Evolutionary conservation across 257 asterid genomes (phyloP).

Genomic region (Gynochthodes officinalis): DNA sequence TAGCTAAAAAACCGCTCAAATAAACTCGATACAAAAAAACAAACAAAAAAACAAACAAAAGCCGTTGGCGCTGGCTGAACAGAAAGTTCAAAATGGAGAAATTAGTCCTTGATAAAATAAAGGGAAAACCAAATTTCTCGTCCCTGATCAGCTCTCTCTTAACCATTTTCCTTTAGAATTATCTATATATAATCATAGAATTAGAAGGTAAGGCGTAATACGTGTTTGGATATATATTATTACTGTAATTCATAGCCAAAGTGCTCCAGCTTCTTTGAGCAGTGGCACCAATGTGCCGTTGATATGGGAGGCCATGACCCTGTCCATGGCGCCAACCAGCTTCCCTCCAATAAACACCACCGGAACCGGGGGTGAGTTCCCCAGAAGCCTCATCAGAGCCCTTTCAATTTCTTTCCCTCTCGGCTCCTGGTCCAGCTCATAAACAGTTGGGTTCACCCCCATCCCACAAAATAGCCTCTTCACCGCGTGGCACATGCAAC

Average conservation of each 20-base stretch:
- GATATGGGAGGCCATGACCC: conserved; percentile 50
- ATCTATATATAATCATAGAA: background rate
- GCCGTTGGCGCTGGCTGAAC: background rate
- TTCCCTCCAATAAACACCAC: conserved; percentile 46
- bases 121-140: background rate
- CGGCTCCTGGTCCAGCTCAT: conserved; percentile 42
- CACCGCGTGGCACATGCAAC: conserved; percentile 57
- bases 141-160: background rate
- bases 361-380: conserved; percentile 32
- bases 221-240: too few species aligned
- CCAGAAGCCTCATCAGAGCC: conserved; percentile 35
- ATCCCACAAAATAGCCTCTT: conserved; percentile 40
- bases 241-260: conserved; percentile 51
- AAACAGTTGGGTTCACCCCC: conserved; percentile 37
- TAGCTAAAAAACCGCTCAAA: background rate
- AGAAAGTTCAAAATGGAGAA: conserved; percentile 12
- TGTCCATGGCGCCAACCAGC: conserved; percentile 41
- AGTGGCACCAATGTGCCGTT: conserved; percentile 41
- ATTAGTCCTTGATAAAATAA: background rate
- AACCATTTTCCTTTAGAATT: background rate
- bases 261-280: conserved; percentile 50
- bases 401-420: conserved; percentile 38
- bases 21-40: background rate
- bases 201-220: too few species aligned
- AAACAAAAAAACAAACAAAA: background rate